Evolutionary conservation across 805 yeast species (phyloP).

Genomic region (Schwanniomyces sp.): DNA sequence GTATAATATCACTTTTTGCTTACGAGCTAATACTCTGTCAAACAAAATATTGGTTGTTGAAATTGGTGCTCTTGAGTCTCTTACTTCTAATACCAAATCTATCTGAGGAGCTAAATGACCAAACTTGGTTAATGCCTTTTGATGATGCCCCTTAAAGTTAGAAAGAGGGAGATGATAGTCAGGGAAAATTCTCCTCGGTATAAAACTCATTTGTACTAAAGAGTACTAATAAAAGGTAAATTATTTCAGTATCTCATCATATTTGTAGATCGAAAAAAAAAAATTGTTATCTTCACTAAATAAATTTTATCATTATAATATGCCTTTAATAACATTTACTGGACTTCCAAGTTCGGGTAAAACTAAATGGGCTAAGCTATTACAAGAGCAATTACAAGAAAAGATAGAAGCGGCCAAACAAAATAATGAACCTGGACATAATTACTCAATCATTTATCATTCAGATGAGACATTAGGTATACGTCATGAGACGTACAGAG

Average conservation of each 20-base stretch:
- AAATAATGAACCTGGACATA: conserved; percentile 48
- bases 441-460: conserved; percentile 64
- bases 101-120: conserved; percentile 72
- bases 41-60: conserved; percentile 80
- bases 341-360: conserved; percentile 90
- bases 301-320: conserved; percentile 21
- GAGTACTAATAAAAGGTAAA: neutral
- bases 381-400: conserved; percentile 47
- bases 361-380: conserved; percentile 64
- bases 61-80: conserved; percentile 90
- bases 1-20: conserved; percentile 64
- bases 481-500: conserved; percentile 62
- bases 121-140: conserved; percentile 69
- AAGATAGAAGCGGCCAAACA: conserved; percentile 40
- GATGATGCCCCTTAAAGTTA: conserved; percentile 90
- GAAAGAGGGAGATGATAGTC: conserved; percentile 65
- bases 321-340: conserved; percentile 84
- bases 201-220: conserved; percentile 39
- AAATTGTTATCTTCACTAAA: neutral
- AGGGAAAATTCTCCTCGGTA: conserved; percentile 76
- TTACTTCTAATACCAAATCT: conserved; percentile 77
- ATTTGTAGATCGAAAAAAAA: neutral
- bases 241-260: neutral
- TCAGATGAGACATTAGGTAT: conserved; percentile 80
- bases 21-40: conserved; percentile 59